Evolutionary conservation across 1,284 basidiomycete species (phyloP), one percentile per base, ranked within the genome.

Genomic region (Xerocomus cyaneibrunnescens): DNA sequence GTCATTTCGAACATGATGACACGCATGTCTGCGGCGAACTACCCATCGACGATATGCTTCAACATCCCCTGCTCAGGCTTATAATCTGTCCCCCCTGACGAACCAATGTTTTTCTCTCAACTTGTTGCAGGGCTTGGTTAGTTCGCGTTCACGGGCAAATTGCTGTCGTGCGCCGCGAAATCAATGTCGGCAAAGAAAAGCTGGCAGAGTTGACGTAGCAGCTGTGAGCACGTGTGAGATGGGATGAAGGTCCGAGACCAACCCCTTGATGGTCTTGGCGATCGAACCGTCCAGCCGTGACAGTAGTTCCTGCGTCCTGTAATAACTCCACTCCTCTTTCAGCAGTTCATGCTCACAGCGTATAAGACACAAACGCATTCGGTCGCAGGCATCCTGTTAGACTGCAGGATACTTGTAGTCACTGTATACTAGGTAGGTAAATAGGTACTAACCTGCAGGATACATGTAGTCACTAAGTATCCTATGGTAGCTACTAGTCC

Each of bases 181-280:
- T 91, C 89, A 61, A 84, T 91, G 59, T 82, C 85, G 57, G 86
- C 89, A 59, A 90, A 90, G 76, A 90, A 92, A 10, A 92, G 73
- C 64, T 92, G 64, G 23, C 88, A 83, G 16, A 92, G 78, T 91
- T 89, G 57, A 90, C 82, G 57, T 89, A 88, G 53, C 87, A 88
- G 61, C 87, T 88, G 47, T 4, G 16, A 9, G 19, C 16, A 17
- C 23, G 7, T 23, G n/a, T n/a, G n/a, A n/a, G n/a, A n/a, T n/a
- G n/a, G n/a, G 5, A 21, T 28, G 30, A 12, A 28, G 5, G 10
- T 50, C 65, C 21, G 23, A 82, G 25, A 82, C 71, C 27, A 22
- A 84, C 87, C 85, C 88, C 68, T 87, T 81, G 61, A 92, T 79
- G 51, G 92, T 79, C 71, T 88, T 90, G 36, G 83, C 74, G 56